These are phyloP conservation scores for Cercophora sp. DNA, from an alignment of 495 filamentous ascomycete genomes.

Conservation along the genomic window DNA sequence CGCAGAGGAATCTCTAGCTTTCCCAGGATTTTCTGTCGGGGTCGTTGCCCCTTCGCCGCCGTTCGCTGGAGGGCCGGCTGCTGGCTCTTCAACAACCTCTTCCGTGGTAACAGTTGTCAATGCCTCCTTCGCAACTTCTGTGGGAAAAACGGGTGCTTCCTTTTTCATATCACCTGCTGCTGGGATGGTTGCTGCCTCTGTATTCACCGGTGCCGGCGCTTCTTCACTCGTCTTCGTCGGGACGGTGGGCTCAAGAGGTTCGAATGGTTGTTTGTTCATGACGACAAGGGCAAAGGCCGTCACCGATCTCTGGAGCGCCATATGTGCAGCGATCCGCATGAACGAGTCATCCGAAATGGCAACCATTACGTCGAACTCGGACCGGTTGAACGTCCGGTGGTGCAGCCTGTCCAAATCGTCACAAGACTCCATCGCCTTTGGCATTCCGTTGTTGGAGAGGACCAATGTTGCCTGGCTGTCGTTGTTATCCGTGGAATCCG, in stretches of 20 bases:
- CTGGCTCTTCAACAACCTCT: too few relatives aligned
- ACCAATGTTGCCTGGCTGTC: background rate
- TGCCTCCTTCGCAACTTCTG: too few relatives aligned
- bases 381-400: background rate
- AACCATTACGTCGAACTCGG: background rate
- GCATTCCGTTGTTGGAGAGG: background rate
- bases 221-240: background rate
- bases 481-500: background rate
- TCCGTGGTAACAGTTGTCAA: too few relatives aligned
- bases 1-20: too few relatives aligned
- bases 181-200: background rate
- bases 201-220: background rate
- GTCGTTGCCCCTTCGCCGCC: too few relatives aligned
- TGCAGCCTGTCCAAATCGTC: background rate
- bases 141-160: too few relatives aligned
- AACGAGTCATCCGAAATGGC: background rate
- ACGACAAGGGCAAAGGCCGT: background rate
- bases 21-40: too few relatives aligned
- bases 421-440: background rate
- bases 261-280: background rate
- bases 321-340: background rate
- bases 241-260: background rate
- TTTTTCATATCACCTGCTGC: too few relatives aligned
- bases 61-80: too few relatives aligned
- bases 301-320: background rate